Base-by-base conservation (phyloP, 768 basidiomycete species). In the Russula brevipes region DNA sequence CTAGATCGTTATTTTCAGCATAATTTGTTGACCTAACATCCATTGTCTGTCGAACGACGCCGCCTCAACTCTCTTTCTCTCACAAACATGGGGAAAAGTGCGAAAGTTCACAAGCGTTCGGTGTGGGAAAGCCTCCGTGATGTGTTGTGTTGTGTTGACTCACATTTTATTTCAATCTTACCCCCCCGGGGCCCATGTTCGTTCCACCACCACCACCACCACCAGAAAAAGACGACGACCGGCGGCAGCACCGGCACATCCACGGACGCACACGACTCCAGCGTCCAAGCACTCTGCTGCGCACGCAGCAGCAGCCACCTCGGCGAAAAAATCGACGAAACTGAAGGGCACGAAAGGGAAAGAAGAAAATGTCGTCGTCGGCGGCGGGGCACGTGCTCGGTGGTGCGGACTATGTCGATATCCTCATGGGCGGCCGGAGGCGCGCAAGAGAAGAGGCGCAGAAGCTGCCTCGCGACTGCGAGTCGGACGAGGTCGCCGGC, bases 371-470 rank as follows among this genome's bases (percentile, higher is more conserved):
- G 8, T 31, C 30, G 5, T 45, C 38, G 45, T 2, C 3, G 16
- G 9, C 45, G 24, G 39, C 38, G n/a, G 78, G 74, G 0, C 80
- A 71, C 57, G 80, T 91, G 3, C 76, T 91, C 42, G 88, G 87
- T 19, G 88, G 82, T 19, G 89, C 86, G 36, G 90, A 92, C 72
- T 92, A 91, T 70, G 84, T 92, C 51, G 78, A 81, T 11, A 71
- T 91, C 66, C 75, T 89, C 78, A 78, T 85, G 79, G 88, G 89
- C 17, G 78, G 88, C n/a, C 77, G 89, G 63, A 79, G 80, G 69
- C 88, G 82, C 70, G 88, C 84, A 14, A 78, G 75, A 57, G 79
- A 82, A 70, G 90, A 91, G 72, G 88, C 86, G 7, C 70, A 76
- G 47, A 91, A 87, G 67, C 71, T 91, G 46, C 81, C 83, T 31